Conservation (phyloP, 179 eudicot species). For the Silene noctiflora region DNA sequence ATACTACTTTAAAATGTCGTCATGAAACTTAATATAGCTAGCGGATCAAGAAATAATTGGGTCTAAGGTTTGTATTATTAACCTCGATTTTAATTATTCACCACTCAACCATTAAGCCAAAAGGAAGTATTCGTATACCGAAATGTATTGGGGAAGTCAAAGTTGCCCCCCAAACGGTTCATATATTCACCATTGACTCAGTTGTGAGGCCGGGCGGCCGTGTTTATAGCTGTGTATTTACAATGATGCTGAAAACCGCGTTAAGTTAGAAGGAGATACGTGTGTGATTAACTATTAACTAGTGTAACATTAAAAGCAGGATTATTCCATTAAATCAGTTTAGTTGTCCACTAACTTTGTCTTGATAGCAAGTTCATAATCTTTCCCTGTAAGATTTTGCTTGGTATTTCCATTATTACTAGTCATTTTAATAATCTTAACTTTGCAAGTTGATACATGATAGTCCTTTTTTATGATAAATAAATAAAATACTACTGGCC, state of each 20-base stretch:
- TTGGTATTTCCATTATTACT: constrained; percentile 14
- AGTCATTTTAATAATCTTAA: constrained; percentile 22
- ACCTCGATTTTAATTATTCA: background rate
- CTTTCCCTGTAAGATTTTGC: constrained; percentile 26
- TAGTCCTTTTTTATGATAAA: background rate
- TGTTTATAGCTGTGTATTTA: too few relatives aligned
- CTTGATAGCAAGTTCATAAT: constrained; percentile 12
- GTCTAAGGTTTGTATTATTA: background rate
- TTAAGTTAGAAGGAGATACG: background rate
- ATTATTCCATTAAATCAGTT: background rate
- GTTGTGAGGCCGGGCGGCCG: too few relatives aligned
- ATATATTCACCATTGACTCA: too few relatives aligned
- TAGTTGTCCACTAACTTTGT: too few relatives aligned
- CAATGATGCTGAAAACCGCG: constrained; percentile 4
- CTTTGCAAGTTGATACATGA: constrained; percentile 22
- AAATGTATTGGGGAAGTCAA: background rate
- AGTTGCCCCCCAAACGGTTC: background rate
- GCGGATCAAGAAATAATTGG: background rate
- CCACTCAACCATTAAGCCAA: too few relatives aligned
- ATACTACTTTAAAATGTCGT: background rate
- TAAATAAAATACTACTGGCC: background rate
- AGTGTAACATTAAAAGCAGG: background rate
- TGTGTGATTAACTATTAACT: background rate
- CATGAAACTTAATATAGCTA: background rate
- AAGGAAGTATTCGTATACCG: too few relatives aligned